Evolutionary conservation across 2,329 filamentous ascomycete genomes (phyloP), one percentile per base, ranked within the genome.

Genomic region (Penicillium sp.): DNA sequence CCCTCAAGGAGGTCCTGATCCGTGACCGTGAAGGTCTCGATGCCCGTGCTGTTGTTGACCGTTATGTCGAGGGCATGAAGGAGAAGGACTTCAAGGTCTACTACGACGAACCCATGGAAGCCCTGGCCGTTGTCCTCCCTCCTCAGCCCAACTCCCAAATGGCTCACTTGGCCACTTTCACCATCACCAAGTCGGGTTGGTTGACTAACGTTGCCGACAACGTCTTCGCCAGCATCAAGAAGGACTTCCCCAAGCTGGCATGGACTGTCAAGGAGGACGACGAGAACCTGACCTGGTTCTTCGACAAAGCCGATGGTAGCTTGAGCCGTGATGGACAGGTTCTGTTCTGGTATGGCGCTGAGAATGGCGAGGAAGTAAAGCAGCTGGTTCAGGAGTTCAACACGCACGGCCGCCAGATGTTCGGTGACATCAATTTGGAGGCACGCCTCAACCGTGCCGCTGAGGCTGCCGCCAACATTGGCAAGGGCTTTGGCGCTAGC

Each of bases 191-290:
- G 76, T 84, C 91, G 32, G 93, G 91, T 47, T 97, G 93, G 92
- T 78, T 97, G 56, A 94, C 88, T 55, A 97, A 97, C 69, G 87
- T 97, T 32, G 90, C 92, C 29, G 94, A 97, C 73, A 97, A 97
- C 68, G 89, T 97, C 54, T 96, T 97, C 73, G 85, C 88, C 60
- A 88, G 89, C 59, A 89, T 97, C 72, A 95, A 93, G 81, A 95
- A 96, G 75, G 93, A 97, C 69, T 89, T 92, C 73, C 86, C 91
- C 51, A 91, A 88, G 76, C 81, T 97, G 61, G 89, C 91, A 60
- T 99, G 92, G 93, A 96, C 91, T n/a, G 93, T 97, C 57, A 93
- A 90, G 78, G 88, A 92, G 68, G 89, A 95, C 63, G 92, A 97
- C 66, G 93, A 97, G 81, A 97, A 97, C 73, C 80, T 97, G 66